Base-by-base conservation (phyloP, 768 basidiomycete genomes). In the Rickenella mellea region DNA sequence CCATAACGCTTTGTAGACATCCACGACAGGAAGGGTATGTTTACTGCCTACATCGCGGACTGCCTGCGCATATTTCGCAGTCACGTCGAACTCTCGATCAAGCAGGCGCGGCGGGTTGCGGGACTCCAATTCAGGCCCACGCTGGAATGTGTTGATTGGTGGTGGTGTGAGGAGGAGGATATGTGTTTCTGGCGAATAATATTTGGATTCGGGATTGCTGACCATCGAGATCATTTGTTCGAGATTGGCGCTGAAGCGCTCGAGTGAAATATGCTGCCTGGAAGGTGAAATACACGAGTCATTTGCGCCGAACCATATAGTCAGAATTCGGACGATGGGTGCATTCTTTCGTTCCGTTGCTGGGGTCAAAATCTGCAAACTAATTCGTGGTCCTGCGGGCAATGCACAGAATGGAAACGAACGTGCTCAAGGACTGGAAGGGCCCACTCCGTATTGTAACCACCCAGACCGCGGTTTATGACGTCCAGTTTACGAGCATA, bases 241-340 rank as follows among this genome's bases (percentile, higher is more conserved):
- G 32, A 94, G 63, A 55, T 92, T 92, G 39, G 61, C 57, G 26
- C 64, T 69, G 67, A 78, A 94, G 37, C 67, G 65, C 15, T 66
- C 59, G 21, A 86, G 62, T 3, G 89, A 82, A 32, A 93, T 83
- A 55, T 90, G 83, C 54, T 94, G 92, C 12, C 67, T 61, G 15
- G 71, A 77, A 0, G 73, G 73, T 22, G 63, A 58, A 39, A 86
- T 66, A 50, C 74, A 76, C 5, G 92, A 76, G 57, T 97, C 92
- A 61, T 97, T 97, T 12, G 81, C 80, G 37, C 91, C 91, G 46
- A 87, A 86, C 89, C 89, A 96, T 54, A 94, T 78, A 5, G 76
- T 76, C 45, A 93, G 66, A n/a, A 93, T 59, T 30, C 74, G 76
- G 27, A 91, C 69, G 33, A 69, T 74, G 6, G 83, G 80, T 27